phyloP scores from a whole-genome alignment of 345 rosid species.

The Salix arbutifolia region DNA sequence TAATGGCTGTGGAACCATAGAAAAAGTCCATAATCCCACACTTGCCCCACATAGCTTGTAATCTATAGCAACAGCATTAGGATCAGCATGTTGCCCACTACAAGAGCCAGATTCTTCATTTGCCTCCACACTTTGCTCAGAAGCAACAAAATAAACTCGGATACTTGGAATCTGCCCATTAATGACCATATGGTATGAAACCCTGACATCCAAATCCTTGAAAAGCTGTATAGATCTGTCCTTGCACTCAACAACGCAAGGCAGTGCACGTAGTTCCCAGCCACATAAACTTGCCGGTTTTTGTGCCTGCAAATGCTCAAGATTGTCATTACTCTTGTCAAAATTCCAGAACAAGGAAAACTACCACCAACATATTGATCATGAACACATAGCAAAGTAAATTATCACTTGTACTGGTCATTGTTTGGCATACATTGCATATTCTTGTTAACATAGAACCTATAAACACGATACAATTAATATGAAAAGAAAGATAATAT shows the following conservation, averaged over 20 bases:
- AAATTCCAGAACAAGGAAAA: slow-evolving; percentile 8
- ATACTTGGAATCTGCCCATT: slow-evolving; percentile 35
- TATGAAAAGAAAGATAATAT: background rate
- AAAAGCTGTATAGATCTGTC: slow-evolving; percentile 32
- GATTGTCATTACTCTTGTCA: slow-evolving; percentile 11
- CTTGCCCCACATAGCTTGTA: slow-evolving; percentile 93
- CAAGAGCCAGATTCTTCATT: slow-evolving; percentile 25
- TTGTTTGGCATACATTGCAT: background rate
- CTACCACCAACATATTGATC: background rate
- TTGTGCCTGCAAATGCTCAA: slow-evolving; percentile 56
- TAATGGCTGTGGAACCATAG: slow-evolving; percentile 54
- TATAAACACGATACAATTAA: background rate
- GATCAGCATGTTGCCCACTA: slow-evolving; percentile 49
- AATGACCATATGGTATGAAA: slow-evolving; percentile 34
- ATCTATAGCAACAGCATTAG: slow-evolving; percentile 73
- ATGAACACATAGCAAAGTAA: background rate
- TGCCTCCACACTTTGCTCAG: slow-evolving; percentile 31
- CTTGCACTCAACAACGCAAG: slow-evolving; percentile 73
- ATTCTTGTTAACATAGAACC: background rate
- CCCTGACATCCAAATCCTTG: slow-evolving; percentile 29
- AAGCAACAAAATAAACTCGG: slow-evolving; percentile 15
- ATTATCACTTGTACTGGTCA: background rate
- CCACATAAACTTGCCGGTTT: slow-evolving; percentile 80
- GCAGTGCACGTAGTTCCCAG: slow-evolving; percentile 81
- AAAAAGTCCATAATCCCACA: slow-evolving; percentile 89